These are phyloP conservation scores for Stagonosporopsis tanaceti DNA, from an alignment of 2,329 filamentous ascomycete species.

Conservation along the genomic window DNA sequence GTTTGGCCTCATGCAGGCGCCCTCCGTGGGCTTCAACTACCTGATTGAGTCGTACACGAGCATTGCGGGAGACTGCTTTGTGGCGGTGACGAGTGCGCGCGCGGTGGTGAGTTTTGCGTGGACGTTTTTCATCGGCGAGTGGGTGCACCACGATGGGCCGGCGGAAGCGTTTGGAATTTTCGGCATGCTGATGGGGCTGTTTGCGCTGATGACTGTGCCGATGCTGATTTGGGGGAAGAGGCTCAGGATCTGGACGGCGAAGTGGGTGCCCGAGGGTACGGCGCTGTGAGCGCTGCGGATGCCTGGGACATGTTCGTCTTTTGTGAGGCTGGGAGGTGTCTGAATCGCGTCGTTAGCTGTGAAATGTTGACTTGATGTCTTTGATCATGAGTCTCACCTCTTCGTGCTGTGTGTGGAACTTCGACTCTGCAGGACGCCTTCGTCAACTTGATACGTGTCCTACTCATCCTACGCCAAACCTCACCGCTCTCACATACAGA, in stretches of 20 bases:
- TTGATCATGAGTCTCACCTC: no score
- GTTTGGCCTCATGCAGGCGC: conserved; percentile 53
- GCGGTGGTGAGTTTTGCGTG: conserved; percentile 62
- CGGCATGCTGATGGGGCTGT: conserved; percentile 60
- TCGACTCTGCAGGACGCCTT: no score
- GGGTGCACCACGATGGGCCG: conserved; percentile 55
- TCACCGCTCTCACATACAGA: no score
- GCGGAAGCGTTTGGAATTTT: conserved; percentile 63
- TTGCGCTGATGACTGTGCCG: conserved; percentile 51
- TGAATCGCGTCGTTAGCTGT: no score
- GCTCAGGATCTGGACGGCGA: conserved; percentile 51
- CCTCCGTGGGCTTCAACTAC: conserved; percentile 55
- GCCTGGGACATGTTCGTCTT: no score
- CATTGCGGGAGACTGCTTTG: conserved; percentile 62
- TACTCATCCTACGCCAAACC: no score
- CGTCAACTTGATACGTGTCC: no score
- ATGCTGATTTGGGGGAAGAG: conserved; percentile 53
- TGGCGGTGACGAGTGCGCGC: conserved; percentile 60
- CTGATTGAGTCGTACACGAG: conserved; percentile 61
- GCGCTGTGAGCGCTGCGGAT: conserved; percentile 16
- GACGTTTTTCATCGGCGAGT: conserved; percentile 62
- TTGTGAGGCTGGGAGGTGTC: background rate
- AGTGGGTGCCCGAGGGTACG: conserved; percentile 36
- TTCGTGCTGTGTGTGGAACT: no score
- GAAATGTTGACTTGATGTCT: no score